phyloP scores from a whole-genome alignment of 1,139 yeast genomes.

The Magnusiomyces tetraspermus region DNA sequence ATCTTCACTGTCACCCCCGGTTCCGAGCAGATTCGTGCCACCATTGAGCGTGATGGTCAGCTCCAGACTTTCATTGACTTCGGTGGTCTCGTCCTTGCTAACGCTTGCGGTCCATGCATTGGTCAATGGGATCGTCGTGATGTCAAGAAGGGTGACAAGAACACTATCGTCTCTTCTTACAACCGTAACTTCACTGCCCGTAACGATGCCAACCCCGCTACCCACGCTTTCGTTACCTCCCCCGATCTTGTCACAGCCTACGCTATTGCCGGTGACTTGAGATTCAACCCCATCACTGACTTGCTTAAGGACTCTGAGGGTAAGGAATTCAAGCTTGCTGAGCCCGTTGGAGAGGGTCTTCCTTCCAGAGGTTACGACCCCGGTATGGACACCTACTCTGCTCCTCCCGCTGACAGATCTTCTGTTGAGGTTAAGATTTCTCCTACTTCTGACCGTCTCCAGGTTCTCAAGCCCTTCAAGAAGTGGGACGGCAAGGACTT shows the following conservation, averaged over 20 bases:
- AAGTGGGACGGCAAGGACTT: constrained; percentile 83
- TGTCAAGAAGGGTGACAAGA: constrained; percentile 76
- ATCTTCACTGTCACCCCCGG: constrained; percentile 96
- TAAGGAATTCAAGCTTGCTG: constrained; percentile 56
- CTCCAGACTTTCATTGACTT: constrained; percentile 67
- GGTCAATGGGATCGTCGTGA: constrained; percentile 99
- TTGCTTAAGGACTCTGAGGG: constrained; percentile 59
- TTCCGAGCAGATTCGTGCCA: constrained; percentile 96
- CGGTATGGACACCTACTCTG: constrained; percentile 88
- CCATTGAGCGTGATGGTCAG: constrained; percentile 90
- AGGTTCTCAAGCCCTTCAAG: constrained; percentile 76
- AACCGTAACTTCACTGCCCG: constrained; percentile 95
- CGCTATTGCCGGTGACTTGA: constrained; percentile 86
- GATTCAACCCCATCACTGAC: constrained; percentile 81
- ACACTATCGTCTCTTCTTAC: constrained; percentile 89
- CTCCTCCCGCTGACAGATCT: constrained; percentile 87
- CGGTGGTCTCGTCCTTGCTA: constrained; percentile 87
- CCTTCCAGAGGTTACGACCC: constrained; percentile 68
- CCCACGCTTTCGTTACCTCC: constrained; percentile 92
- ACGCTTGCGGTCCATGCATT: constrained; percentile 98
- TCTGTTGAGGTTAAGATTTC: constrained; percentile 62
- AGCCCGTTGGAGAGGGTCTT: constrained; percentile 71
- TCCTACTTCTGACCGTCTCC: constrained; percentile 71
- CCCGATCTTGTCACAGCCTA: constrained; percentile 96
- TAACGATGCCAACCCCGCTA: constrained; percentile 94